These are phyloP conservation scores for Podosphaera fusca DNA, from an alignment of 2,329 filamentous ascomycete species.

Conservation along the genomic window DNA sequence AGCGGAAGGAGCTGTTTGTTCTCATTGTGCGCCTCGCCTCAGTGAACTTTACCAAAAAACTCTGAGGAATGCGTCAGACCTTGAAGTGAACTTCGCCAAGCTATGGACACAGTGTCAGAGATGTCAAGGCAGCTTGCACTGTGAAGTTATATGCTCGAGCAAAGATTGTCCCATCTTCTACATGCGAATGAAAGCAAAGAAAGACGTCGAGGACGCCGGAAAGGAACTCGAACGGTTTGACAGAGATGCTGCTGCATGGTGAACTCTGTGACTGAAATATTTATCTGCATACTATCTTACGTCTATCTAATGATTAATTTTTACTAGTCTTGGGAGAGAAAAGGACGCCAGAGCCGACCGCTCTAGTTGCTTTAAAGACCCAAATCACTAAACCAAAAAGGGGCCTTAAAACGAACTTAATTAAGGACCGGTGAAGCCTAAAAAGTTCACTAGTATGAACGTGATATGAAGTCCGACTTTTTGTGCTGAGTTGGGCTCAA, in stretches of 20 bases:
- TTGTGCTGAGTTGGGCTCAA: too few species aligned
- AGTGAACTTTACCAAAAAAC: slow-evolving; percentile 89
- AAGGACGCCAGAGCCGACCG: too few species aligned
- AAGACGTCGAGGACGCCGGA: slow-evolving; percentile 86
- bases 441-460: too few species aligned
- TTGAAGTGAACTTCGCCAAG: slow-evolving; percentile 78
- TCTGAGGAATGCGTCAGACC: slow-evolving; percentile 64
- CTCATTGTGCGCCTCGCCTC: slow-evolving; percentile 61
- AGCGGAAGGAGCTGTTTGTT: slow-evolving; percentile 65
- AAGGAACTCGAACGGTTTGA: slow-evolving; percentile 84
- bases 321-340: too few species aligned
- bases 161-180: slow-evolving; percentile 98
- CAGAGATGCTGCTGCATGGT: slow-evolving; percentile 45
- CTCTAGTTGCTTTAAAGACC: too few species aligned
- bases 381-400: too few species aligned
- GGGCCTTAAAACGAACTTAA: too few species aligned
- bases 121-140: slow-evolving; percentile 94
- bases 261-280: not conserved
- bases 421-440: too few species aligned
- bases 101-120: slow-evolving; percentile 97
- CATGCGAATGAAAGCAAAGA: slow-evolving; percentile 99
- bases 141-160: slow-evolving; percentile 90
- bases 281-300: too few species aligned
- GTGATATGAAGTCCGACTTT: too few species aligned
- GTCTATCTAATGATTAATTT: too few species aligned